Conservation (phyloP, 768 basidiomycete genomes). For the Russula brevipes region DNA sequence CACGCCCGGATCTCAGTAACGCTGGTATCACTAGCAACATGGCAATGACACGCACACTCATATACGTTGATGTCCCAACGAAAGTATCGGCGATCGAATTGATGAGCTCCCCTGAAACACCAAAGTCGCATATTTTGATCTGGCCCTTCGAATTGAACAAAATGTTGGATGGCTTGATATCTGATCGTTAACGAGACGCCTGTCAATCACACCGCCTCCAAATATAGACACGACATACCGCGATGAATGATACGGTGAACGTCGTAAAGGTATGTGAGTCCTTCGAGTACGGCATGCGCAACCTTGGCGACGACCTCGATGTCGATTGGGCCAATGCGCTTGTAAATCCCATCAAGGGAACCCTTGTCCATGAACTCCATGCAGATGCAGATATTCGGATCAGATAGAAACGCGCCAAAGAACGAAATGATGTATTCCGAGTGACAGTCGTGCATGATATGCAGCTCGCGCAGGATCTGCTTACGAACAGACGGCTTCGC, state of each 20-base stretch:
- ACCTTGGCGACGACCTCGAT: constrained; percentile 91
- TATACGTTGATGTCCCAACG: constrained; percentile 97
- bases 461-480: constrained; percentile 94
- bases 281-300: constrained; percentile 91
- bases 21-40: constrained; percentile 18
- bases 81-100: constrained; percentile 99
- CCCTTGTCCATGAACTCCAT: constrained; percentile 98
- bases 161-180: constrained; percentile 99
- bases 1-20: constrained; percentile 17
- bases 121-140: constrained; percentile 99
- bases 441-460: constrained; percentile 98
- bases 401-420: constrained; percentile 92
- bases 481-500: constrained; percentile 95
- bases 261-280: constrained; percentile 95
- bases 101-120: constrained; percentile 97
- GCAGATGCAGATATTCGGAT: constrained; percentile 98
- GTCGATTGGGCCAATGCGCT: constrained; percentile 89
- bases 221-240: constrained; percentile 49
- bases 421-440: constrained; percentile 94
- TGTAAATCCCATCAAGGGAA: constrained; percentile 92
- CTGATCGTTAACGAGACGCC: constrained; percentile 39
- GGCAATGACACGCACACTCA: constrained; percentile 71
- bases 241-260: constrained; percentile 97
- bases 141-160: constrained; percentile 90
- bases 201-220: not conserved